Base-by-base conservation (phyloP, 2,329 filamentous ascomycete species). In the Aureobasidium sp. region DNA sequence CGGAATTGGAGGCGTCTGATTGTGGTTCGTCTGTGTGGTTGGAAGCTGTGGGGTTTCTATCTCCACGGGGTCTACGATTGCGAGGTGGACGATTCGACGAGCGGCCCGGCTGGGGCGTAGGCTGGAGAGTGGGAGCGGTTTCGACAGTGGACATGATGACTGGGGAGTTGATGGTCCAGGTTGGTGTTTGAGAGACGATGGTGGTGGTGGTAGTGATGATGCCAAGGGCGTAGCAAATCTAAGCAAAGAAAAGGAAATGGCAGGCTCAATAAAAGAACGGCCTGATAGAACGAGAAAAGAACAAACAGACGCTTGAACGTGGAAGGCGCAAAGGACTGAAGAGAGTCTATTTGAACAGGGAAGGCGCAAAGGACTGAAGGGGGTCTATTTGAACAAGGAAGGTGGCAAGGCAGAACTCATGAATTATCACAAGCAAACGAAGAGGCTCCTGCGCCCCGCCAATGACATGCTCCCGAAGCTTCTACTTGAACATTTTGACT, bases 211-310 rank as follows among this genome's bases (percentile, higher is more conserved):
- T 32, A 19, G 25, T 21, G 6, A 34, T 17, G 21, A 39, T n/a
- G 19, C 6, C 34, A 27, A 19, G 30, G 19, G 14, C 8, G 32
- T 45, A 22, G n/a, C 39, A 22, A 42, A 19, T 30, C 25, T 27
- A 27, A 21, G 41, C 24, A 42, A 39, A 4, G 3, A 14, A 35
- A 44, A 35, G 34, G 35, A 39, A 54, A 54, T 21, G n/a, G 42
- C 51, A 54, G 51, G 41, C 42, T 54, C 42, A 47, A 54, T 45
- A 54, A 47, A 47, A 27, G n/a, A 40, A 25, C 34, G 51, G 42
- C 51, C 51, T 54, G 51, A 38, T 48, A 34, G 51, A 54, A 54
- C 40, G 24, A 34, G 32, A 11, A 32, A 48, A 54, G 25, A 32
- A 47, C 40, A 40, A 54, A 34, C 40, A 17, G 30, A 48, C 40